Percentiles rank a stretch among this genome's conserved stretches.
phyloP scores from a whole-genome alignment of 768 basidiomycete species.

The Calvatia gigantea region DNA sequence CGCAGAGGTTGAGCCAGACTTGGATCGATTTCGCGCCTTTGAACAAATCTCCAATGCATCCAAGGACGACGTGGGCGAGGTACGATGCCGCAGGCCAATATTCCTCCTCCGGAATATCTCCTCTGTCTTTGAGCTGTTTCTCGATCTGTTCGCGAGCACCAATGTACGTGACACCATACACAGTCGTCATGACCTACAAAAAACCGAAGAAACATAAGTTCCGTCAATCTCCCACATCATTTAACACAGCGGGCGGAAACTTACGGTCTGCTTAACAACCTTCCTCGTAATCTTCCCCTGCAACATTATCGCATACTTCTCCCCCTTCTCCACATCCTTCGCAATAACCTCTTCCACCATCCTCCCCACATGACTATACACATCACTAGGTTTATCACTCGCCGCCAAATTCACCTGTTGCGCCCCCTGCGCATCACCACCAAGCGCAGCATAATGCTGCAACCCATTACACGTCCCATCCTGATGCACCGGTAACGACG shows the following conservation, averaged over 20 bases:
- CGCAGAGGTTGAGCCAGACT: conserved; percentile 82
- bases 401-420: conserved; percentile 87
- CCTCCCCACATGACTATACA: conserved; percentile 87
- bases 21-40: conserved; percentile 90
- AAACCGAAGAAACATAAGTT: too few species aligned
- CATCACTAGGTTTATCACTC: conserved; percentile 86
- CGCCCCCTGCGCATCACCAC: conserved; percentile 87
- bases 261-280: conserved; percentile 94
- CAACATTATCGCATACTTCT: conserved; percentile 56
- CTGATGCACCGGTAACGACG: conserved; percentile 88
- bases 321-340: conserved; percentile 50
- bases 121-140: conserved; percentile 75
- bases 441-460: conserved; percentile 97
- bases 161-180: conserved; percentile 95
- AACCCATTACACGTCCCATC: conserved; percentile 98
- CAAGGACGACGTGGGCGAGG: conserved; percentile 73
- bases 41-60: conserved; percentile 89
- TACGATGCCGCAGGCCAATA: conserved; percentile 75
- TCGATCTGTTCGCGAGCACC: conserved; percentile 96
- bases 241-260: conserved; percentile 20
- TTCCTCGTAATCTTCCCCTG: conserved; percentile 83
- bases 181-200: conserved; percentile 91
- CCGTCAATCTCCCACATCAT: not conserved
- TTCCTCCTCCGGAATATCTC: conserved; percentile 68
- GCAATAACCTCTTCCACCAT: conserved; percentile 74